These are phyloP conservation scores for Talaromyces sp. DNA, from an alignment of 2,329 filamentous ascomycete genomes.

Conservation along the genomic window DNA sequence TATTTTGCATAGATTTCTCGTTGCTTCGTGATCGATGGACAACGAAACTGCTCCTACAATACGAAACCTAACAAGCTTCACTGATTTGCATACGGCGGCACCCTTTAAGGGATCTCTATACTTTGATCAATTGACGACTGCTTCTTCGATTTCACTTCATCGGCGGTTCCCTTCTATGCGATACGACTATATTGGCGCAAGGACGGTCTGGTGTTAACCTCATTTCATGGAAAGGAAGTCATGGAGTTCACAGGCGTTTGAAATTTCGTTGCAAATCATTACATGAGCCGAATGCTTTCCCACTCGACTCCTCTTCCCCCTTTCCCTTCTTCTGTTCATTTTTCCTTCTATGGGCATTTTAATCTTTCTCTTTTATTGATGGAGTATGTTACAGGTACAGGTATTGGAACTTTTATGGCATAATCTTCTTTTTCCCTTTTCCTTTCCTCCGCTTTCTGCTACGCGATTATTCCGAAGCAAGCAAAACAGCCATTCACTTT, in stretches of 20 bases:
- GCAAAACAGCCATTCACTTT: constrained; percentile 6
- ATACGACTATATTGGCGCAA: constrained; percentile 6
- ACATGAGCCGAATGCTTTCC: not conserved
- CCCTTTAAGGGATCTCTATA: not conserved
- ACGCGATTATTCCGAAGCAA: not conserved
- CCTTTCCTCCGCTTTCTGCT: constrained; percentile 10
- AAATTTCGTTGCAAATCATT: not conserved
- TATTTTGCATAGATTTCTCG: constrained; percentile 7
- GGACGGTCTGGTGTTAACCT: constrained; percentile 7
- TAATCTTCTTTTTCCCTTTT: constrained; percentile 17
- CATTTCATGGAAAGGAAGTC: constrained; percentile 3
- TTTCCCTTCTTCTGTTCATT: constrained; percentile 13
- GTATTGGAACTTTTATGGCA: constrained; percentile 12
- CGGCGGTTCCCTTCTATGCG: not conserved
- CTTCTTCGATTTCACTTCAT: not conserved
- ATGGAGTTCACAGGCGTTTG: constrained; percentile 12
- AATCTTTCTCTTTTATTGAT: constrained; percentile 15
- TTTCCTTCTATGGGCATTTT: constrained; percentile 16
- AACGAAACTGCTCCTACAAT: not conserved
- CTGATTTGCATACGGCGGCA: not conserved
- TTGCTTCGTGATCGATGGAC: not conserved
- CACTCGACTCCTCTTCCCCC: constrained; percentile 6
- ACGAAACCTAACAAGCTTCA: not conserved
- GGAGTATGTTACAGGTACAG: constrained; percentile 13
- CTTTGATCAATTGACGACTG: not conserved